A percentile compares a stretch with the other conserved stretches of the same genome.
Evolutionary conservation across 495 filamentous ascomycete genomes (phyloP).

Genomic region (Podospora didyma): DNA sequence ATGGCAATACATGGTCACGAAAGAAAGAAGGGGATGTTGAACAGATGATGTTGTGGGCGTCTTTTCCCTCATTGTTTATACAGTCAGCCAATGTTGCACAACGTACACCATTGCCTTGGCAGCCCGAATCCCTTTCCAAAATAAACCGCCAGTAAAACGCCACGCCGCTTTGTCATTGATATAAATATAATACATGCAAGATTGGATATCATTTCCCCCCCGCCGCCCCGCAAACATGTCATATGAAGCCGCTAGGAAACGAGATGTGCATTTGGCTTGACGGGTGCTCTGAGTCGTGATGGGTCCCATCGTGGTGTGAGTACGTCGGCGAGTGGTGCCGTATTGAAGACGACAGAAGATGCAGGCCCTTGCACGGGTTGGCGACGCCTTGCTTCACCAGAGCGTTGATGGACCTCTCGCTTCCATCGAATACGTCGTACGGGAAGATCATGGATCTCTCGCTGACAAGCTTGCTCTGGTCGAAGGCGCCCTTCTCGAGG

Average conservation of each 20-base stretch:
- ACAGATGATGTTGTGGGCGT: no score
- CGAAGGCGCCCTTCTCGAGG: constrained; percentile 28
- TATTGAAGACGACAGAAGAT: constrained; percentile 22
- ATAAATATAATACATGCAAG: no score
- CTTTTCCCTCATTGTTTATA: no score
- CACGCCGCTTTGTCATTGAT: no score
- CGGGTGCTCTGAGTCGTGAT: constrained; percentile 5
- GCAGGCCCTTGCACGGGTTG: constrained; percentile 24
- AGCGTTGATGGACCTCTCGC: constrained; percentile 25
- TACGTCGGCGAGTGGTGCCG: constrained; percentile 11
- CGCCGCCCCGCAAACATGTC: background rate
- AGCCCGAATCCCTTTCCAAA: no score
- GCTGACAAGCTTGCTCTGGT: constrained; percentile 32
- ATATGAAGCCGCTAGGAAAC: no score
- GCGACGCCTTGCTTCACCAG: constrained; percentile 29
- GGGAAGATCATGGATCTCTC: constrained; percentile 27
- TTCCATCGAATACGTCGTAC: constrained; percentile 29
- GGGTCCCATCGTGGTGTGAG: background rate
- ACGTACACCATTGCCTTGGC: no score
- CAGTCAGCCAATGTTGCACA: no score
- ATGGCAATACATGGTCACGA: no score
- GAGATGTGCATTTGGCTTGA: background rate
- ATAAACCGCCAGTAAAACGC: no score
- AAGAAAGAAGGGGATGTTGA: no score
- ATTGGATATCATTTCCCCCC: no score